A percentile compares a stretch with the other conserved stretches of the same genome.
Conservation (phyloP, 768 basidiomycete genomes). For the Melanogaster broomeanus region DNA sequence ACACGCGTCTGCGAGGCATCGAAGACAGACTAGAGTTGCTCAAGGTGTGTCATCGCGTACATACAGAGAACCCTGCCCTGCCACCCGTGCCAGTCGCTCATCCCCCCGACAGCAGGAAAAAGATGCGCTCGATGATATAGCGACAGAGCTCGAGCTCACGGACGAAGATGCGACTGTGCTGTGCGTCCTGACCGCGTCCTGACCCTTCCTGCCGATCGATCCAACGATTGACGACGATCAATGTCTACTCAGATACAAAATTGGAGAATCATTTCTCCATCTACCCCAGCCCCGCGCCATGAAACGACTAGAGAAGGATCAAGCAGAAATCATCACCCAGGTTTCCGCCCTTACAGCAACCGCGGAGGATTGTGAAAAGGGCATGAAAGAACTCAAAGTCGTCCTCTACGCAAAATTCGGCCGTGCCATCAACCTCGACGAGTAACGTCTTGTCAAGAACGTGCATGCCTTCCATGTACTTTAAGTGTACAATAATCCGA, state of each 20-base stretch:
- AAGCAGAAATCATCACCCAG: constrained; percentile 55
- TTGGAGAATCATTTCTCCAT: constrained; percentile 89
- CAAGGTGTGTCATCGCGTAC: constrained; percentile 54
- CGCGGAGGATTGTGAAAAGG: constrained; percentile 65
- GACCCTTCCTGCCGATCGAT: constrained; percentile 66
- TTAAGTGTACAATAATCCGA: neutral
- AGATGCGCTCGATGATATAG: constrained; percentile 88
- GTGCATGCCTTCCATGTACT: neutral
- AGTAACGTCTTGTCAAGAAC: constrained; percentile 35
- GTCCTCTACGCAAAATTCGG: constrained; percentile 90
- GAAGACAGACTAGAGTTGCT: constrained; percentile 72
- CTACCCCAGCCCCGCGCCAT: constrained; percentile 69
- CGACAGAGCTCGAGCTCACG: constrained; percentile 84
- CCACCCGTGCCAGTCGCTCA: neutral
- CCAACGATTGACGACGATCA: neutral
- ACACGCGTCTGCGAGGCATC: constrained; percentile 70
- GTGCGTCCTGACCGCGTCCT: constrained; percentile 42
- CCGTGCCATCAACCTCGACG: constrained; percentile 89
- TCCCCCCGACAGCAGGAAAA: constrained; percentile 76
- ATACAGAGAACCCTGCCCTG: neutral
- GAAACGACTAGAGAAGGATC: constrained; percentile 71
- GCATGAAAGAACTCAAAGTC: constrained; percentile 83
- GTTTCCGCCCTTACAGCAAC: constrained; percentile 50
- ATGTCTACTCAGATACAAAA: constrained; percentile 64
- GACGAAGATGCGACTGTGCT: constrained; percentile 82